Conservation (phyloP, 176 grass and related monocot species). For the Eleusine indica region DNA sequence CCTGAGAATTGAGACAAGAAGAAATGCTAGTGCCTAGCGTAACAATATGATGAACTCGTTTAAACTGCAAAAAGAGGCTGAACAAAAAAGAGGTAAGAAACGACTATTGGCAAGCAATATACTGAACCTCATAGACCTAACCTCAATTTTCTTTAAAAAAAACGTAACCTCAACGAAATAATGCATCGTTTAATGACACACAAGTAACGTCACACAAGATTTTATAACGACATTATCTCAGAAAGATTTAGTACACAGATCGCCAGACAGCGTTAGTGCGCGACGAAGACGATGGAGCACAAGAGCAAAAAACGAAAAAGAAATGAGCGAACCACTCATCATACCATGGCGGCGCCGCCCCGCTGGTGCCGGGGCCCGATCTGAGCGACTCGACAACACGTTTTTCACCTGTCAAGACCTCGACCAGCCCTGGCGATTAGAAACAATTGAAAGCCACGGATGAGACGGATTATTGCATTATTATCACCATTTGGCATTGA, state of each 20-base stretch:
- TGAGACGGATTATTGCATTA: neutral
- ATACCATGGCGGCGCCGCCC: constrained; percentile 38
- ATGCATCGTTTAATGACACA: neutral
- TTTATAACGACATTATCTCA: constrained; percentile 39
- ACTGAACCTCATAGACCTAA: neutral
- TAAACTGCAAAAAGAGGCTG: neutral
- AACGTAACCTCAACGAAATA: neutral
- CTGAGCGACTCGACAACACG: constrained; percentile 56
- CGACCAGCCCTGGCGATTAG: constrained; percentile 59
- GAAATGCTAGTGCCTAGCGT: neutral
- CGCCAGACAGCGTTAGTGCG: constrained; percentile 9
- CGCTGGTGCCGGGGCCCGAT: neutral
- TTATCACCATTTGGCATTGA: neutral
- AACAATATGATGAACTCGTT: too few species aligned
- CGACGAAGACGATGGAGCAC: neutral
- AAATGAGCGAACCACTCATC: neutral
- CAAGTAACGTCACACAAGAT: neutral
- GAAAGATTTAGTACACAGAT: constrained; percentile 31
- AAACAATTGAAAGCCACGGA: neutral
- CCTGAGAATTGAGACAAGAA: too few species aligned
- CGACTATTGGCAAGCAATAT: neutral
- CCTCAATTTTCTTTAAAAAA: too few species aligned
- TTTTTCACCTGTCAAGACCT: constrained; percentile 74
- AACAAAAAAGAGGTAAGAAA: neutral
- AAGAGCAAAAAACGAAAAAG: neutral